A percentile compares a stretch with the other conserved stretches of the same genome.
These are phyloP conservation scores for Cercospora zeae-maydis DNA, from an alignment of 2,329 filamentous ascomycete genomes.

Conservation along the genomic window DNA sequence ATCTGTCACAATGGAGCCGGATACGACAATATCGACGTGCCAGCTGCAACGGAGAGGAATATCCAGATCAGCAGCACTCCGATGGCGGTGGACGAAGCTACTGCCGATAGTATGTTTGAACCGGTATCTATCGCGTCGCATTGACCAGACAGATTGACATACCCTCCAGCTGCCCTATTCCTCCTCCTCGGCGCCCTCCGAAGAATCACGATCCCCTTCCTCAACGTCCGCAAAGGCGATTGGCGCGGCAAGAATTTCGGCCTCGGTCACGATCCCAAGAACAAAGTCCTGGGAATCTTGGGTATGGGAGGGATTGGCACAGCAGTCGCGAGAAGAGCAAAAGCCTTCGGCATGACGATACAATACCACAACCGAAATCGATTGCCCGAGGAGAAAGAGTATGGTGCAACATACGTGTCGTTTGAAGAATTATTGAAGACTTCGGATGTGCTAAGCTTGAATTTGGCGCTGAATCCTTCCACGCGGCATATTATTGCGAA, in stretches of 20 bases:
- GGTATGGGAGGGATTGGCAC: constrained; percentile 60
- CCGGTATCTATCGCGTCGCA: background rate
- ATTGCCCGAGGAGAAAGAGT: constrained; percentile 40
- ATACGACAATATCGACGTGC: constrained; percentile 39
- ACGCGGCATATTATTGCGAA: constrained; percentile 54
- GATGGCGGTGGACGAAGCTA: constrained; percentile 51
- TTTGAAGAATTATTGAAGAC: constrained; percentile 54
- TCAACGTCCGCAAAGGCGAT: constrained; percentile 45
- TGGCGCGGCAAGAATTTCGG: constrained; percentile 46
- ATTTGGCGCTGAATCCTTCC: constrained; percentile 50
- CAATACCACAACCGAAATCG: constrained; percentile 56
- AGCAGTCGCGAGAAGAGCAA: constrained; percentile 48
- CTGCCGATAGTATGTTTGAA: constrained; percentile 37
- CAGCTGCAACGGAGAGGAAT: constrained; percentile 34
- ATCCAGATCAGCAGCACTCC: constrained; percentile 48
- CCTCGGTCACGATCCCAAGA: constrained; percentile 53
- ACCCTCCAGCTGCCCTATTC: constrained; percentile 43
- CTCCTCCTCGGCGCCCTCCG: constrained; percentile 53
- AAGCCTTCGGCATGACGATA: constrained; percentile 56
- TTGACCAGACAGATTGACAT: background rate
- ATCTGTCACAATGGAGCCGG: constrained; percentile 46
- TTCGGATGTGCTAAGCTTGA: constrained; percentile 55
- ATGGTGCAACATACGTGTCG: constrained; percentile 51
- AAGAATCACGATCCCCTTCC: constrained; percentile 47
- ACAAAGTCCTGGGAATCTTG: constrained; percentile 54